phyloP scores from a whole-genome alignment of 2,329 filamentous ascomycete genomes.

The Aspergillus proliferans region DNA sequence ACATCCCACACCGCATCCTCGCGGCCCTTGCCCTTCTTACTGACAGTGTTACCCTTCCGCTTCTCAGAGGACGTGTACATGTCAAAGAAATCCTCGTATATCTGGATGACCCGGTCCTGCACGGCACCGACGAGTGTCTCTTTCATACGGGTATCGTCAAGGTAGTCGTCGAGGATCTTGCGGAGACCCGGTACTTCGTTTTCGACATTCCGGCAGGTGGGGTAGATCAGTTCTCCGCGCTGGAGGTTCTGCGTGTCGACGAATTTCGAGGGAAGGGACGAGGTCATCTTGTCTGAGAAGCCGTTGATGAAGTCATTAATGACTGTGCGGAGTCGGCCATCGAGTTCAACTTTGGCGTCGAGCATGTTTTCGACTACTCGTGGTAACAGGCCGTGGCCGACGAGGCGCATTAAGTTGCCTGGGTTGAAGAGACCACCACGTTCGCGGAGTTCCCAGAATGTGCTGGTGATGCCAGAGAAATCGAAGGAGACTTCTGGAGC shows the following conservation, averaged over 20 bases:
- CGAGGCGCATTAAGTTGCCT: slow-evolving; percentile 54
- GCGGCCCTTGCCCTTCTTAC: slow-evolving; percentile 53
- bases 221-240: slow-evolving; percentile 37
- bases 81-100: slow-evolving; percentile 61
- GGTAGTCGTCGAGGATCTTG: slow-evolving; percentile 54
- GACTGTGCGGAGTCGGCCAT: slow-evolving; percentile 55
- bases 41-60: slow-evolving; percentile 27
- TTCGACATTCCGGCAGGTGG: slow-evolving; percentile 50
- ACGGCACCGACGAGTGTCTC: slow-evolving; percentile 63
- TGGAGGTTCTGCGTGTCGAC: slow-evolving; percentile 33
- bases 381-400: slow-evolving; percentile 54
- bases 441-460: slow-evolving; percentile 62
- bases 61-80: slow-evolving; percentile 39
- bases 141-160: slow-evolving; percentile 58
- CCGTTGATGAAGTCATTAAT: slow-evolving; percentile 62
- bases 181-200: slow-evolving; percentile 53
- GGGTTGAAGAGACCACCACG: slow-evolving; percentile 62
- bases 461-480: slow-evolving; percentile 59
- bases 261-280: slow-evolving; percentile 36
- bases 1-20: slow-evolving; percentile 61
- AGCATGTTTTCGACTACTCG: slow-evolving; percentile 66
- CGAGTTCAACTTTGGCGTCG: slow-evolving; percentile 63
- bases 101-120: slow-evolving; percentile 56
- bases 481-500: slow-evolving; percentile 60
- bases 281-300: slow-evolving; percentile 53